phyloP scores from a whole-genome alignment of 1,139 yeast genomes.

The Sugiyamaella pinicola region DNA sequence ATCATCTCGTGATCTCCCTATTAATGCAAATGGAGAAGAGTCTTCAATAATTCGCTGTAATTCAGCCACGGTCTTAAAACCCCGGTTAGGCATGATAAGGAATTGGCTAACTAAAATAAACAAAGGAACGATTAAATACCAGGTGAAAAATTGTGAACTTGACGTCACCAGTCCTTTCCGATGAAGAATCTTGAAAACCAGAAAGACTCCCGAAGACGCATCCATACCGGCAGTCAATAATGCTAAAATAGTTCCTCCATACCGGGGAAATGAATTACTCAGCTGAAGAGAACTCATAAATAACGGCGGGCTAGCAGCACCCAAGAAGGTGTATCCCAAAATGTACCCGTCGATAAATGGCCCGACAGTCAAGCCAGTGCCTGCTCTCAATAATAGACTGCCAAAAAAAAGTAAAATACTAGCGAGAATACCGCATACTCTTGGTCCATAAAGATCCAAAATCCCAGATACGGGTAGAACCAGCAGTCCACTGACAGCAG shows the following conservation, averaged over 20 bases:
- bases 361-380: constrained; percentile 55
- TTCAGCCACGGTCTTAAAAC: constrained; percentile 23
- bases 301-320: constrained; percentile 81
- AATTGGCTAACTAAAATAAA: constrained; percentile 74
- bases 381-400: constrained; percentile 58
- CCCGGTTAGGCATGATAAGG: constrained; percentile 67
- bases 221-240: constrained; percentile 77
- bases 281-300: constrained; percentile 79
- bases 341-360: constrained; percentile 59
- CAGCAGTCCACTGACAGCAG: constrained; percentile 9
- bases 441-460: constrained; percentile 13
- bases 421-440: constrained; percentile 11
- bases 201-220: constrained; percentile 71
- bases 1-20: constrained; percentile 2
- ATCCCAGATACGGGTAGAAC: constrained; percentile 13
- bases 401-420: constrained; percentile 10
- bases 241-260: constrained; percentile 72
- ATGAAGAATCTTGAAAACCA: constrained; percentile 65
- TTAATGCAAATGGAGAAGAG: constrained; percentile 19
- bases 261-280: constrained; percentile 70
- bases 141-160: constrained; percentile 60
- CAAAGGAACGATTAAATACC: constrained; percentile 69
- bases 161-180: constrained; percentile 46
- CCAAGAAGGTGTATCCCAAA: constrained; percentile 65
- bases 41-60: constrained; percentile 20